Evolutionary conservation across 2,329 filamentous ascomycete genomes (phyloP).

Genomic region (Alternaria incomplexa): DNA sequence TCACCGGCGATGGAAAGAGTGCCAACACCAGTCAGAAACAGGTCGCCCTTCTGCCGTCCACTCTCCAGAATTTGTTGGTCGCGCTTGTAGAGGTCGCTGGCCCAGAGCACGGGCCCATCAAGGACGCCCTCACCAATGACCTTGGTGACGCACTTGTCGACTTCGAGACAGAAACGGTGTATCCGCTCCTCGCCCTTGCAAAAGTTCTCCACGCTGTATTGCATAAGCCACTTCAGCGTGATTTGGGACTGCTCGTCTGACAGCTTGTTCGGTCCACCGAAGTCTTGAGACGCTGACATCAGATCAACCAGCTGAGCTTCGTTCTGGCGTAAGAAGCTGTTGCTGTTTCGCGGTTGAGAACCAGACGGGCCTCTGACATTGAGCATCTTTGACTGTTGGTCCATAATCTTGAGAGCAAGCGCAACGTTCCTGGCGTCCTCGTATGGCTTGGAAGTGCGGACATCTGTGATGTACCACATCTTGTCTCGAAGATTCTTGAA

Average conservation of each 20-base stretch:
- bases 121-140: conserved; percentile 83
- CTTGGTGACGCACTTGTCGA: conserved; percentile 84
- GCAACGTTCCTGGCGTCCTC: conserved; percentile 87
- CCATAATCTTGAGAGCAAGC: conserved; percentile 90
- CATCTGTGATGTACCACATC: conserved; percentile 98
- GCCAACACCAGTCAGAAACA: conserved; percentile 55
- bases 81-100: conserved; percentile 83
- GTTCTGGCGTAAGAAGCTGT: conserved; percentile 74
- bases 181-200: conserved; percentile 94
- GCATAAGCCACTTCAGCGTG: conserved; percentile 80
- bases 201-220: conserved; percentile 86
- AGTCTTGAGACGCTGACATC: conserved; percentile 79
- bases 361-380: conserved; percentile 49
- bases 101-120: conserved; percentile 89
- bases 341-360: conserved; percentile 51
- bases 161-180: conserved; percentile 89
- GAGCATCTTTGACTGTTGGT: conserved; percentile 56
- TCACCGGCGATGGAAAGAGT: conserved; percentile 57
- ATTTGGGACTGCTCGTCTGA: conserved; percentile 94
- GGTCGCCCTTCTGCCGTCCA: conserved; percentile 57
- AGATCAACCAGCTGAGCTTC: conserved; percentile 88
- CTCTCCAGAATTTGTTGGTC: conserved; percentile 70
- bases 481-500: conserved; percentile 84
- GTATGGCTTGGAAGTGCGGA: conserved; percentile 86
- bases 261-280: conserved; percentile 91